Percentiles rank a stretch among this genome's conserved stretches.
phyloP scores from a whole-genome alignment of 2,329 filamentous ascomycete species.

The Pestalotiopsis sp. region DNA sequence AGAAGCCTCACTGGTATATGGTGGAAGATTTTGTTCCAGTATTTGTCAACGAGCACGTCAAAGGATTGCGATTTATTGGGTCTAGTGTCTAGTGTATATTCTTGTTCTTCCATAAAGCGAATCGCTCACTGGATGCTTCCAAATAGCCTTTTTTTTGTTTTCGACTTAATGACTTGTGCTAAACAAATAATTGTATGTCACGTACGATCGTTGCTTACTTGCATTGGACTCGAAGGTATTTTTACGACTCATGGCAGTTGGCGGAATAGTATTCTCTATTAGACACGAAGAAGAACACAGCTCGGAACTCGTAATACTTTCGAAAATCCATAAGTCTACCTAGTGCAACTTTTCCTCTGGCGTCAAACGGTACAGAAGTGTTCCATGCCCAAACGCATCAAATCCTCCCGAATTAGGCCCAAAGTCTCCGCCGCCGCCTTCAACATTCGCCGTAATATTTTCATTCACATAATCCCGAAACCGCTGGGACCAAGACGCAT shows the following conservation, averaged over 20 bases:
- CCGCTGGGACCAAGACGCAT: conserved; percentile 36
- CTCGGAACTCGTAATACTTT: no score
- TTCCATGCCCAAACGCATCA: conserved; percentile 38
- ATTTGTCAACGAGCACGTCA: background rate
- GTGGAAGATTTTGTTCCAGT: background rate
- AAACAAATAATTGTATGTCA: no score
- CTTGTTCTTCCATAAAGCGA: background rate
- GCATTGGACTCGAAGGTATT: no score
- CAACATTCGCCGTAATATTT: conserved; percentile 33
- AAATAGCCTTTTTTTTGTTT: no score
- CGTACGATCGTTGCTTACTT: no score
- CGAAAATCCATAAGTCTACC: no score
- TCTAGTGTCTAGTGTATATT: background rate
- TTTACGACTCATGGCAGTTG: no score
- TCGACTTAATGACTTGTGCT: no score
- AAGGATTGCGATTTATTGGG: background rate
- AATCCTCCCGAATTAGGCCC: conserved; percentile 42
- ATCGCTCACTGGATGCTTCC: background rate
- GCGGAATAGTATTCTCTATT: no score
- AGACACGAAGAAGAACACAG: no score
- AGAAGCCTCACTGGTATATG: conserved; percentile 1
- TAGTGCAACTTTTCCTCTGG: background rate
- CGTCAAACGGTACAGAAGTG: conserved; percentile 26
- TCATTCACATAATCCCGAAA: conserved; percentile 37
- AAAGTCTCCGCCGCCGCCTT: conserved; percentile 48